Percentiles rank a stretch among this genome's conserved stretches.
These are phyloP conservation scores for Luzula sylvatica DNA, from an alignment of 176 grass and related monocot species.

Conservation along the genomic window DNA sequence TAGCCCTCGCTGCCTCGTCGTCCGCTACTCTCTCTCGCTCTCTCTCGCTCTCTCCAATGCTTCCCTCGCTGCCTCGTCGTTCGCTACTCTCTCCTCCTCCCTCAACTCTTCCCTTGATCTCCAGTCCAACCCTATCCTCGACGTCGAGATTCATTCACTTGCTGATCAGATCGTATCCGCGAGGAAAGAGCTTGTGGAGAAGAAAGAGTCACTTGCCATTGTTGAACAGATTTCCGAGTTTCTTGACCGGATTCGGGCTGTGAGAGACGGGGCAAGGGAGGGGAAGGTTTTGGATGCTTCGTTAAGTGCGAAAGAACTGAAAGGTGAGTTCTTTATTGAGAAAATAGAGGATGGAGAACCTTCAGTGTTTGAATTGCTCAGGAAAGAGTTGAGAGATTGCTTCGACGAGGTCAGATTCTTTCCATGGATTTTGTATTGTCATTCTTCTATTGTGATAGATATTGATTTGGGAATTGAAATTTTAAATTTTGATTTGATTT, in stretches of 20 bases:
- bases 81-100: conserved; percentile 27
- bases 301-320: conserved; percentile 32
- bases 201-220: conserved; percentile 46
- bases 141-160: conserved; percentile 53
- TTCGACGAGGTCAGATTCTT: conserved; percentile 49
- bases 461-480: too few species aligned
- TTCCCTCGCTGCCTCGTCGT: conserved; percentile 24
- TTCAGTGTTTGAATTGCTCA: conserved; percentile 54
- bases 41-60: conserved; percentile 40
- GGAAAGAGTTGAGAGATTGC: conserved; percentile 58
- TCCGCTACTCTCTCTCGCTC: conserved; percentile 46
- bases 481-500: too few species aligned
- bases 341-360: conserved; percentile 32
- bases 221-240: conserved; percentile 37
- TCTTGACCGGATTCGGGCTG: conserved; percentile 33
- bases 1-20: conserved; percentile 50
- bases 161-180: conserved; percentile 41
- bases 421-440: conserved; percentile 7
- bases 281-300: conserved; percentile 38
- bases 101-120: conserved; percentile 42
- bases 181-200: conserved; percentile 55
- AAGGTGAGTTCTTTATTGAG: conserved; percentile 17
- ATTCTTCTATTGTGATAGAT: too few species aligned
- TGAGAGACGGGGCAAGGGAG: conserved; percentile 41
- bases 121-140: conserved; percentile 44